Evolutionary conservation across 2,329 filamentous ascomycete species (phyloP), one percentile per base, ranked within the genome.

Genomic region (Pseudogymnoascus sp.): DNA sequence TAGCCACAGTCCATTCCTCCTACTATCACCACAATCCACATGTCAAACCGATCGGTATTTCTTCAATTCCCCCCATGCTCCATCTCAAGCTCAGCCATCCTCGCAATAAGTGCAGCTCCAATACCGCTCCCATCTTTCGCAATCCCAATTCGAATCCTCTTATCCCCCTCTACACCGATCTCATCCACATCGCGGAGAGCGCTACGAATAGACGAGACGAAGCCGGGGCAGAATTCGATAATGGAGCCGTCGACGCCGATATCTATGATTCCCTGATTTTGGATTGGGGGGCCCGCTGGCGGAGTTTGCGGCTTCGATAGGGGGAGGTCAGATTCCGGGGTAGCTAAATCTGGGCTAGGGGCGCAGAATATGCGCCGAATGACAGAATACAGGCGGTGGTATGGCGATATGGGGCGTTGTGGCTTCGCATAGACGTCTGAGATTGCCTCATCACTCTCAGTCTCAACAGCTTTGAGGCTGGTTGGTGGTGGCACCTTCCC

Each of bases 81-180:
- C 42, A 86, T 82, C 79, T 82, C 85, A 71, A 82, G 79, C 1
- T 89, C 89, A 1, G 93, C 93, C 29, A 97, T 90, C 60, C 97
- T 83, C 61, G 95, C 95, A 76, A 97, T 97, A 70, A 99, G 79
- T 42, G 95, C 95, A 2, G 95, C 95, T 62, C 95, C 95, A n/a
- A 96, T 90, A 67, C 91, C 95, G 67, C 90, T 95, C 59, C 95
- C 95, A 74, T 99, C 95, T 81, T 96, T 97, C 66, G 95, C 95
- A 72, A 97, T 95, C 21, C 93, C 95, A 71, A 99, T 97, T 64
- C 91, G 84, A 68, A 99, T 90, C 77, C 87, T 90, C 77, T 90
- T 88, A 68, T 96, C 92, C 10, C 93, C 92, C 64, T 83, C 79
- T 53, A 81, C 78, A 4, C 93, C 93, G 70, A 97, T 89, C 65